phyloP scores from a whole-genome alignment of 2,329 filamentous ascomycete species.

The Aspergillus cejpii region DNA sequence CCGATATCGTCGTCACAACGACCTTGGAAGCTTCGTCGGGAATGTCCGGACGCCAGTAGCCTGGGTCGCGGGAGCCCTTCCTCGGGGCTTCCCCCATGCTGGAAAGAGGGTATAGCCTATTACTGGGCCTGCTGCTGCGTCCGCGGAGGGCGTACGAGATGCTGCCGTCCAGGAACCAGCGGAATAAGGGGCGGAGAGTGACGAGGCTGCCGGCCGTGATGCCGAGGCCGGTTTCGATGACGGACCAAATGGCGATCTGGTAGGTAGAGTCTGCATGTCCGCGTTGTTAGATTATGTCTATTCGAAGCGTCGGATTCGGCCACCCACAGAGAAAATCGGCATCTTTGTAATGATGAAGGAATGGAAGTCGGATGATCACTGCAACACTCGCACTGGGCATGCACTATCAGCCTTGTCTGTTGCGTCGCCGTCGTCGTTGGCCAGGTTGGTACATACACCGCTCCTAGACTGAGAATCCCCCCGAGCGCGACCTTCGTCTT shows the following conservation, averaged over 20 bases:
- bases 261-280: constrained; percentile 36
- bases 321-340: constrained; percentile 23
- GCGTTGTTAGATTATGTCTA: too few relatives aligned
- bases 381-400: constrained; percentile 21
- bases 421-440: too few relatives aligned
- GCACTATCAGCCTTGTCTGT: not conserved
- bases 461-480: constrained; percentile 48
- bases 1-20: constrained; percentile 21
- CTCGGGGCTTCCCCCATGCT: not conserved
- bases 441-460: constrained; percentile 34
- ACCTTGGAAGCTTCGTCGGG: constrained; percentile 15
- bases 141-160: not conserved
- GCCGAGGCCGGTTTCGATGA: constrained; percentile 29
- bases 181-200: constrained; percentile 43
- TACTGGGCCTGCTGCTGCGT: not conserved
- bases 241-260: constrained; percentile 39
- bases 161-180: constrained; percentile 4
- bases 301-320: too few relatives aligned
- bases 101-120: not conserved
- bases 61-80: not conserved
- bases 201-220: constrained; percentile 34
- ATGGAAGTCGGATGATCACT: constrained; percentile 21
- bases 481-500: constrained; percentile 48
- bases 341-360: constrained; percentile 14
- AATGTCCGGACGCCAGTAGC: not conserved